A percentile compares a stretch with the other conserved stretches of the same genome.
phyloP scores from a whole-genome alignment of 352 stramenopile species.

The Globisporangium uncinulatum region DNA sequence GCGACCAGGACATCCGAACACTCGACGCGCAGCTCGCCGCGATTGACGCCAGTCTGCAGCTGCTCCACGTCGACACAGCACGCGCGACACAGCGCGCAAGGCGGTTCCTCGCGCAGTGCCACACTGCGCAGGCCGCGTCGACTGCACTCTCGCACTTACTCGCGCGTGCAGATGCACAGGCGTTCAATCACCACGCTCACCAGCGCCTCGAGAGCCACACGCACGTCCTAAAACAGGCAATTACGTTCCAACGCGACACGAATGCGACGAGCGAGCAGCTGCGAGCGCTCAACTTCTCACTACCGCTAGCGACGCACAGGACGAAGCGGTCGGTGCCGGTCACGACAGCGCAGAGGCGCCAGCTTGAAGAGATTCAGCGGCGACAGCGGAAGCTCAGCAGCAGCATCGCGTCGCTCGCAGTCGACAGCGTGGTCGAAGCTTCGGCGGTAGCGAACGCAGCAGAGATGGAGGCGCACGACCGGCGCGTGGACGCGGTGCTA shows the following conservation, averaged over 20 bases:
- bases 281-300: slow-evolving; percentile 11
- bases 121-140: slow-evolving; percentile 5
- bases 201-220: slow-evolving; percentile 10
- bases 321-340: neutral
- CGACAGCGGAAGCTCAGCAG: slow-evolving; percentile 3
- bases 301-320: neutral
- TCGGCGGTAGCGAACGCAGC: neutral
- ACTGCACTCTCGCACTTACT: slow-evolving; percentile 8
- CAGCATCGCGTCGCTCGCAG: slow-evolving; percentile 8
- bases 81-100: slow-evolving; percentile 5
- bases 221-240: slow-evolving; percentile 8
- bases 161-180: slow-evolving; percentile 2
- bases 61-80: slow-evolving; percentile 8
- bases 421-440: slow-evolving; percentile 4
- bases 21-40: slow-evolving; percentile 1
- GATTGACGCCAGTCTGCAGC: slow-evolving; percentile 1
- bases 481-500: neutral
- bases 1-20: neutral
- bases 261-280: slow-evolving; percentile 10
- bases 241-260: slow-evolving; percentile 2
- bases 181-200: slow-evolving; percentile 1
- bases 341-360: slow-evolving; percentile 7
- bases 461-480: neutral
- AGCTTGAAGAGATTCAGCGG: slow-evolving; percentile 10
- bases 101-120: slow-evolving; percentile 12